A percentile compares a stretch with the other conserved stretches of the same genome.
Conservation (phyloP, 2,329 filamentous ascomycete species). For the Aspergillus fructus region DNA sequence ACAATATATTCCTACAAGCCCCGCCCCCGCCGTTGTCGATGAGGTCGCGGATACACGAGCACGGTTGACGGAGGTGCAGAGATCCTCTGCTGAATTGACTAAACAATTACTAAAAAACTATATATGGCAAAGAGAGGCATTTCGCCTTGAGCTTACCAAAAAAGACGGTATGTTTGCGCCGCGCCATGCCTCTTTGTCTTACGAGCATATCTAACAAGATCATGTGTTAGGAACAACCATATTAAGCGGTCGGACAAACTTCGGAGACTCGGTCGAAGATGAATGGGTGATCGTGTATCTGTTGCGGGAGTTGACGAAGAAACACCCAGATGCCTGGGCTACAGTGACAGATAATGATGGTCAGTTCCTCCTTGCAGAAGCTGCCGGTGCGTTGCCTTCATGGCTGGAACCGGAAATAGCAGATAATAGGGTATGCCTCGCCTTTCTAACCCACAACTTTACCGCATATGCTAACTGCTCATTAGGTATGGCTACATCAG, state of each 20-base stretch:
- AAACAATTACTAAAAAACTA: slow-evolving; percentile 73
- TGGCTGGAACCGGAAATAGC: slow-evolving; percentile 94
- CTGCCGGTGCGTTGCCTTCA: slow-evolving; percentile 78
- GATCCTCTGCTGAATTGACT: slow-evolving; percentile 63
- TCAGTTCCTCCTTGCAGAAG: slow-evolving; percentile 92
- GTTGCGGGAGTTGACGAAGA: slow-evolving; percentile 74
- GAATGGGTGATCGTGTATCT: slow-evolving; percentile 97
- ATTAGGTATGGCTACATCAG: slow-evolving; percentile 76
- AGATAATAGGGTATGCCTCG: slow-evolving; percentile 62
- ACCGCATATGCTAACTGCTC: background rate
- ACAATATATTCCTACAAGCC: slow-evolving; percentile 63
- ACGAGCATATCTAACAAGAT: slow-evolving; percentile 6
- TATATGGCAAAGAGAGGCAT: slow-evolving; percentile 89
- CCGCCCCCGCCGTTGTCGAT: slow-evolving; percentile 54
- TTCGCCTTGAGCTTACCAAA: slow-evolving; percentile 64
- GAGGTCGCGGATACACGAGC: slow-evolving; percentile 54
- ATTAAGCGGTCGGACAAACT: slow-evolving; percentile 77
- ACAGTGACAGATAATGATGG: slow-evolving; percentile 85
- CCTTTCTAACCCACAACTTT: background rate
- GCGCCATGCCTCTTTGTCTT: background rate
- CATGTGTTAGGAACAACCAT: slow-evolving; percentile 49
- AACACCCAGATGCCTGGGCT: slow-evolving; percentile 74
- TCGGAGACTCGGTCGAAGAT: slow-evolving; percentile 91
- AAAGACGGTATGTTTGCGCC: slow-evolving; percentile 55
- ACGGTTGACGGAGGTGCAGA: slow-evolving; percentile 70